Evolutionary conservation across 2,329 filamentous ascomycete species (phyloP), one percentile per base, ranked within the genome.

Genomic region (Emergomyces orientalis): DNA sequence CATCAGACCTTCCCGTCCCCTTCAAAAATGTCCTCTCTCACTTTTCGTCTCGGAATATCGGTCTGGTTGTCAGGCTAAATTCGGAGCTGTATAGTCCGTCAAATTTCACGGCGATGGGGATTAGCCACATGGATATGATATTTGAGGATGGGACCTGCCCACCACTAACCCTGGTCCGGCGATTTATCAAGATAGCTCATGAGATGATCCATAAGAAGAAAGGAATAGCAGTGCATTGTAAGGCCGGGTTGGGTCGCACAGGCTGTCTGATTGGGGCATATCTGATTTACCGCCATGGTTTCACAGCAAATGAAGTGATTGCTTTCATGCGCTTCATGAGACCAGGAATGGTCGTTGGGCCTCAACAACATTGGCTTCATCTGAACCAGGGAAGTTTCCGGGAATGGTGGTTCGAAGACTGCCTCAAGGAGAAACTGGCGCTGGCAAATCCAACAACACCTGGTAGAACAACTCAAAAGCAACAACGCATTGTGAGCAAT

Each of bases 281-380:
- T 73, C 83, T 99, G 65, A 97, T 99, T 73, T 99, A 99, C 80
- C 86, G 92, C 68, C 89, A 97, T 75, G 94, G 91, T 63, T 99
- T 97, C 77, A 97, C 93, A 6, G 94, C 94, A 67, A 96, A 97
- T 72, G 93, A 97, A 78, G 86, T 96, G 71, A 97, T 97, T 74
- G 89, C 92, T 2, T 99, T 92, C 76, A 97, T 99, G 93, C 88
- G 93, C 65, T 99, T 99, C 79, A 97, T 97, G 93, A 85, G 93
- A 63, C 94, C 94, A 0, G 94, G 94, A 61, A 99, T 99, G 94
- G 94, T 99, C 7, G 94, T 99, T 61, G 94, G 94, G 0, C 94
- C 94, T 47, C 94, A 99, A 74, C 94, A 99, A 78, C 94, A 99
- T 78, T 99, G 94, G 94, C 84, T 99, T 62, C 94, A 99, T 74